Conservation (phyloP, 2,329 filamentous ascomycete genomes). For the Akanthomyces lecanii region DNA sequence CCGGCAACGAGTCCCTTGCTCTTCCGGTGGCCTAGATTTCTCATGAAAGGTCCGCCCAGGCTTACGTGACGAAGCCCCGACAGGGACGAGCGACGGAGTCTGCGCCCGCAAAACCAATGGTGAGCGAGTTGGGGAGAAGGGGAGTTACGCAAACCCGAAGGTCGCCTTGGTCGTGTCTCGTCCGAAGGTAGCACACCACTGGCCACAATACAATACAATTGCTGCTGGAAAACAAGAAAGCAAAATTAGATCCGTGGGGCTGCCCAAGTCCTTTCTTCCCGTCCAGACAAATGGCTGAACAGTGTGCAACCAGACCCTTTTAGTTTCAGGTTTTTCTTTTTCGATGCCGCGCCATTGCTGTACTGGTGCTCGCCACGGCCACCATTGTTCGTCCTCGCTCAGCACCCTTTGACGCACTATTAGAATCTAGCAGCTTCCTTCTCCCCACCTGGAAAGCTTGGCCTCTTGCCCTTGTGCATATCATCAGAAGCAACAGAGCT, state of each 20-base stretch:
- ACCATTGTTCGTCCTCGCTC: background rate
- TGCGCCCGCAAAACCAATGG: constrained; percentile 8
- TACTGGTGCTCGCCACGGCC: background rate
- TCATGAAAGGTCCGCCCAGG: background rate
- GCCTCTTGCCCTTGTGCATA: background rate
- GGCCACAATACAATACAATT: background rate
- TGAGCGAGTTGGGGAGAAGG: background rate
- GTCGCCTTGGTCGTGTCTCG: constrained; percentile 1
- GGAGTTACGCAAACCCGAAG: background rate
- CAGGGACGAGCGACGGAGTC: background rate
- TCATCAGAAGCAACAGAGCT: constrained; percentile 5
- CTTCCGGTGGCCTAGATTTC: constrained; percentile 9
- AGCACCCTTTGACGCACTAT: background rate
- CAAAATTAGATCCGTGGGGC: constrained; percentile 8
- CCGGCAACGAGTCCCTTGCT: constrained; percentile 4
- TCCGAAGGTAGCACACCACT: background rate
- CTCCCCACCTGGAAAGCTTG: background rate
- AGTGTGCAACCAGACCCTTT: background rate
- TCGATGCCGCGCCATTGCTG: background rate
- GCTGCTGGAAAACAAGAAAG: background rate
- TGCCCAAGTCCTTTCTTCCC: background rate
- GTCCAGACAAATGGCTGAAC: background rate
- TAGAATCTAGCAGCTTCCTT: background rate
- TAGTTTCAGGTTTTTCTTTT: constrained; percentile 12
- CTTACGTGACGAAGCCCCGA: background rate